These are phyloP conservation scores for Mortierella sp. DNA, from an alignment of 371 early-diverging fungal genomes.

Conservation along the genomic window DNA sequence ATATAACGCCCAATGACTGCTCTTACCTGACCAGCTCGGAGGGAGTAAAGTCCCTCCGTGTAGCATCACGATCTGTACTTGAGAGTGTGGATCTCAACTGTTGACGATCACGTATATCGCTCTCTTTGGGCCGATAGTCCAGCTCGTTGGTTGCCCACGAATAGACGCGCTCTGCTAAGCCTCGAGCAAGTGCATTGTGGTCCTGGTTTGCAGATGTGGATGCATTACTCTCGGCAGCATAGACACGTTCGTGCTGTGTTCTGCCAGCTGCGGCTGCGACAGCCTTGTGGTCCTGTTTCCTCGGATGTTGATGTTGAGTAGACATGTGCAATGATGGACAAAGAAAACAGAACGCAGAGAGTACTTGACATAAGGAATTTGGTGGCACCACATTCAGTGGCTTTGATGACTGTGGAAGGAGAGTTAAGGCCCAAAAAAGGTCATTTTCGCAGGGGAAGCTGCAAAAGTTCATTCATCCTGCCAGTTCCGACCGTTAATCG, in stretches of 20 bases:
- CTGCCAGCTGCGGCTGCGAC: background rate
- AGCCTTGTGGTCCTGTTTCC: background rate
- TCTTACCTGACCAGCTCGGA: constrained; percentile 19
- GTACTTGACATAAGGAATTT: too few relatives aligned
- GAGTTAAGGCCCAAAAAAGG: background rate
- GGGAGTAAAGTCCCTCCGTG: constrained; percentile 6
- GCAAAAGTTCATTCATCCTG: background rate
- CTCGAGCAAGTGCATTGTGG: background rate
- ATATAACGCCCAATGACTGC: background rate
- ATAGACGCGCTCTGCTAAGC: constrained; percentile 34
- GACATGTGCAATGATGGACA: background rate
- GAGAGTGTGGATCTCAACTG: constrained; percentile 1
- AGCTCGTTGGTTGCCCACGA: constrained; percentile 31
- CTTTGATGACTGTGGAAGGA: background rate
- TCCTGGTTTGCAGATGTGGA: background rate
- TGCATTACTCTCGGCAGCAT: too few relatives aligned
- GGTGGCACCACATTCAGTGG: background rate
- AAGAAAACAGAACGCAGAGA: too few relatives aligned
- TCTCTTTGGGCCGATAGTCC: constrained; percentile 23
- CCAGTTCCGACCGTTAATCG: background rate
- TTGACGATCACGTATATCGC: background rate
- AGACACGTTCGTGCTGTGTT: too few relatives aligned
- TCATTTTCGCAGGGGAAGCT: background rate
- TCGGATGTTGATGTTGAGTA: constrained; percentile 1
- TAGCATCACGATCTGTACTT: background rate